Evolutionary conservation across 768 basidiomycete species (phyloP).

Genomic region (Amyloporia xantha): DNA sequence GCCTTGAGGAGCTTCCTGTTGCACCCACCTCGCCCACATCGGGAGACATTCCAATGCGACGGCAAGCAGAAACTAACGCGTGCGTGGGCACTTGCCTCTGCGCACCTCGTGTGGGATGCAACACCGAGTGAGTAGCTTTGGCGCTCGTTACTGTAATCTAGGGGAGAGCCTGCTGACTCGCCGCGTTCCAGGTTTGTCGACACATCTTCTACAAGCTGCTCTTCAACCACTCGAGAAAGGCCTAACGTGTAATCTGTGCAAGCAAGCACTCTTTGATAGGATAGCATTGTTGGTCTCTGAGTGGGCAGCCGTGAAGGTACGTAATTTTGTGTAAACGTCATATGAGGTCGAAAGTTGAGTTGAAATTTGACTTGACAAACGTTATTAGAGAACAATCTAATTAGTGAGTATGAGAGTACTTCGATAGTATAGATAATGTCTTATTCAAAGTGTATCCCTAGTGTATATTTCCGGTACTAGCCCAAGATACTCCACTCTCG

Average conservation of each 20-base stretch:
- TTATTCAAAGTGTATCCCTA: no score
- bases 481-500: no score
- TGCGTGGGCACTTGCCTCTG: slow-evolving; percentile 26
- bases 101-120: slow-evolving; percentile 24
- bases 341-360: no score
- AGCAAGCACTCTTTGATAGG: slow-evolving; percentile 49
- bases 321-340: no score
- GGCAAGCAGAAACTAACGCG: slow-evolving; percentile 15
- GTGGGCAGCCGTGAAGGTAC: slow-evolving; percentile 72
- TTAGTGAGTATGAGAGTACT: no score
- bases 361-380: no score
- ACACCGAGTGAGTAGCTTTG: slow-evolving; percentile 15
- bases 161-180: neutral
- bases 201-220: slow-evolving; percentile 59
- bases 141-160: neutral
- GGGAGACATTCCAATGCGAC: slow-evolving; percentile 14
- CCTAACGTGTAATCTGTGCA: slow-evolving; percentile 61
- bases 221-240: slow-evolving; percentile 59
- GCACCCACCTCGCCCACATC: slow-evolving; percentile 22
- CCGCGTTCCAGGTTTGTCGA: slow-evolving; percentile 50
- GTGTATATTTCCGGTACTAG: no score
- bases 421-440: no score
- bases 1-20: slow-evolving; percentile 28
- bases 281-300: slow-evolving; percentile 57
- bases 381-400: no score